A percentile compares a stretch with the other conserved stretches of the same genome.
phyloP scores from a whole-genome alignment of 192 early-diverging fungal species.

The Coemansia sp. region DNA sequence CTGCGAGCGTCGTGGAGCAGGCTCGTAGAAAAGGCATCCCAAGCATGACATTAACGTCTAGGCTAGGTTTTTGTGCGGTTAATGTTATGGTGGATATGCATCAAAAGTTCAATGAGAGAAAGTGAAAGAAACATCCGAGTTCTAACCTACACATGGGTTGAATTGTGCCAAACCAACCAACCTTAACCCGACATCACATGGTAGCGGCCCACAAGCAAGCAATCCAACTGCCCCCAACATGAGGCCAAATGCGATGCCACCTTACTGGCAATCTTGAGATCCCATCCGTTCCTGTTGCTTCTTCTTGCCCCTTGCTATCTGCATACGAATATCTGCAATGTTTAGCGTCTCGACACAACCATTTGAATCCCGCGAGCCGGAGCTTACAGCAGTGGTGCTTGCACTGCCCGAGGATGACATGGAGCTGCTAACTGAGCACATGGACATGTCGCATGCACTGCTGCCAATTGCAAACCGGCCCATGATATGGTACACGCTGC shows the following conservation, averaged over 20 bases:
- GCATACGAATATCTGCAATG: slow-evolving; percentile 10
- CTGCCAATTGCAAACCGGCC: slow-evolving; percentile 94
- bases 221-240: neutral
- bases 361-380: slow-evolving; percentile 37
- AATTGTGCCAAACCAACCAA: too few relatives aligned
- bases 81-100: too few relatives aligned
- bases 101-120: too few relatives aligned
- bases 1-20: slow-evolving; percentile 30
- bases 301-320: neutral
- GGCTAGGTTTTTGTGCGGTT: too few relatives aligned
- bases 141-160: too few relatives aligned
- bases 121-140: too few relatives aligned
- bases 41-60: too few relatives aligned
- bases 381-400: slow-evolving; percentile 48
- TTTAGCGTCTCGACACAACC: slow-evolving; percentile 28
- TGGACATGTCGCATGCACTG: slow-evolving; percentile 87
- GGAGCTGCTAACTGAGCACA: slow-evolving; percentile 76
- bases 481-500: slow-evolving; percentile 88
- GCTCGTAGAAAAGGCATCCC: slow-evolving; percentile 27
- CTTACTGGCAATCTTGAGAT: neutral
- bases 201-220: neutral
- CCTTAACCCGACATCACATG: too few relatives aligned
- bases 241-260: too few relatives aligned
- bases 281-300: too few relatives aligned
- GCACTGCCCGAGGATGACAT: slow-evolving; percentile 50